A percentile compares a stretch with the other conserved stretches of the same genome.
Conservation (phyloP, 805 yeast species). For the Pichia membranifaciens region DNA sequence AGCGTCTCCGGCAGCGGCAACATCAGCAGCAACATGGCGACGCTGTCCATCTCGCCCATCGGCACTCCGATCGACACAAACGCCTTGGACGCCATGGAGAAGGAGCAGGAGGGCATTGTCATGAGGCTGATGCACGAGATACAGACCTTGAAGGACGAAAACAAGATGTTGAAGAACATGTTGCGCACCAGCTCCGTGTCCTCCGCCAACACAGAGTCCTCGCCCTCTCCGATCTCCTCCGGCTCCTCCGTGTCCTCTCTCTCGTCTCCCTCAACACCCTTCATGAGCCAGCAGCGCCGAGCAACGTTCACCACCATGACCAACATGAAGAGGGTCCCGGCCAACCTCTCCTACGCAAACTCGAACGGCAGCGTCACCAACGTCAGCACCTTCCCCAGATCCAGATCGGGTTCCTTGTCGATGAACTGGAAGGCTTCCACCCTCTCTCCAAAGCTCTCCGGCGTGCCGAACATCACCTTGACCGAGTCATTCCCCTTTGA, state of each 20-base stretch:
- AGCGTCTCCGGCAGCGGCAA: not conserved
- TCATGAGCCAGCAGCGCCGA: constrained; percentile 20
- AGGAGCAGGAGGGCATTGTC: constrained; percentile 73
- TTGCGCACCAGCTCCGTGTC: constrained; percentile 13
- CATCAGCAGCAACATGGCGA: not conserved
- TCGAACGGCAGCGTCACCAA: constrained; percentile 1
- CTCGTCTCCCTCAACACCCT: not conserved
- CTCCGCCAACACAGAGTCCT: constrained; percentile 2
- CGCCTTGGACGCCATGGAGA: constrained; percentile 56
- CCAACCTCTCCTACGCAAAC: not conserved
- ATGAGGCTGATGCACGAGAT: constrained; percentile 62
- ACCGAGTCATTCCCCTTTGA: not conserved
- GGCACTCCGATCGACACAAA: constrained; percentile 21
- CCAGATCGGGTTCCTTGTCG: constrained; percentile 2
- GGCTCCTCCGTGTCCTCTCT: constrained; percentile 11
- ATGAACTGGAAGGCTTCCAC: not conserved
- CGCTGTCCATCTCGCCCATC: not conserved
- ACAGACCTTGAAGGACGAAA: constrained; percentile 46
- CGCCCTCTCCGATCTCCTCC: constrained; percentile 16
- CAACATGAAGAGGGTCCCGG: constrained; percentile 19
- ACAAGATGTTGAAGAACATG: constrained; percentile 34
- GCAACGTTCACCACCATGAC: constrained; percentile 22
- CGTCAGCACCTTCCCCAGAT: constrained; percentile 9
- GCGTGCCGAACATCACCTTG: not conserved
- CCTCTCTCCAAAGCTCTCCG: not conserved